Evolutionary conservation across 495 filamentous ascomycete genomes (phyloP), one percentile per base, ranked within the genome.

Genomic region (Daldinia bambusicola): DNA sequence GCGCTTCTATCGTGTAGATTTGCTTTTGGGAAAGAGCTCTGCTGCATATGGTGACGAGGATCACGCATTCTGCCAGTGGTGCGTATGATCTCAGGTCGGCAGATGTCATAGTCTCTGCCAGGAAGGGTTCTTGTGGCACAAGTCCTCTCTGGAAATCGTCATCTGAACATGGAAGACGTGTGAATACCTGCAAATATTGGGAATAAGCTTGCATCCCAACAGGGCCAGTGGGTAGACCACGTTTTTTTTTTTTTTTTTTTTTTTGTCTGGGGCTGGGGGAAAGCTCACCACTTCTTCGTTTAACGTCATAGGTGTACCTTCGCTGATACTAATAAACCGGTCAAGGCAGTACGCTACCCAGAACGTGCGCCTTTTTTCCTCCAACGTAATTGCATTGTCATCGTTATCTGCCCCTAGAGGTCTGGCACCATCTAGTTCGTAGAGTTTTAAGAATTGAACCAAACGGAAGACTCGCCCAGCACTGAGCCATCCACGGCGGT

Each of bases 321-420:
- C 79, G 36, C 78, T 78, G 26, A 87, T 77, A 48, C 82, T 84
- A 56, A 85, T 80, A 26, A 88, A 81, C 5, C 83, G 79, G 70
- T 89, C 87, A 10, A 89, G 78, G 30, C 78, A 82, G 53, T 85
- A 88, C 0, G 86, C 85, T 51, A 88, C 77, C 87, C 87, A 89
- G 57, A 88, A 87, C 0, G 83, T 83, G 37, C 86, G 78, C 41
- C 86, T 73, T 63, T 81, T 80, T 63, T 88, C 85, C 62, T 89
- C 86, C 0, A 76, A 69, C 30, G 74, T 67, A 16, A 80, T 61
- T 16, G 66, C 58, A 34, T 81, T 77, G 4, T 71, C 76, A 0
- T 59, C 71, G 20, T 65, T 64, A 8, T 66, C 63, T 8, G 51
- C 8, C 22, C 66, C 63, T 26, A 74, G 30, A 20, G 38, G 30